A percentile compares a stretch with the other conserved stretches of the same genome.
Evolutionary conservation across 2,329 filamentous ascomycete genomes (phyloP).

Genomic region (Fusarium proliferatum): DNA sequence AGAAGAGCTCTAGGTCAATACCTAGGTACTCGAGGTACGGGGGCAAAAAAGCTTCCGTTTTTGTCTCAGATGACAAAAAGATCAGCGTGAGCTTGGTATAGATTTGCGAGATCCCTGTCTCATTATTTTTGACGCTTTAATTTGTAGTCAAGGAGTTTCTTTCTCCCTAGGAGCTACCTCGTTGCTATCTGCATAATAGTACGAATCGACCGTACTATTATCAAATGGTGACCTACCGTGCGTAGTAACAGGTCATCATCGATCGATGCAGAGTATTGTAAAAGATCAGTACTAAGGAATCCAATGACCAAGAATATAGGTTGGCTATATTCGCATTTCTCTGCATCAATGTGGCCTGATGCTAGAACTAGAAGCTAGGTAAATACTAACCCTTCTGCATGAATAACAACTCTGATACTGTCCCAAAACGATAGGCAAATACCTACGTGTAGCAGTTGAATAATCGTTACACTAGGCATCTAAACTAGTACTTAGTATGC

Average conservation of each 20-base stretch:
- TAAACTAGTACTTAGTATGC: not conserved
- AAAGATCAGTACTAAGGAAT: not conserved
- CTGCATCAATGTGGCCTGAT: not conserved
- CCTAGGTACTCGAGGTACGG: not conserved
- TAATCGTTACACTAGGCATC: not conserved
- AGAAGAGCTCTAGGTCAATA: not conserved
- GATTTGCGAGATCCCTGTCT: not conserved
- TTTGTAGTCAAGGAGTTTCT: not conserved
- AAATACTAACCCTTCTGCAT: not conserved
- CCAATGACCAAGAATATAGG: not conserved
- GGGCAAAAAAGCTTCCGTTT: not conserved
- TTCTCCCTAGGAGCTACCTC: not conserved
- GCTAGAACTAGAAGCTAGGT: not conserved
- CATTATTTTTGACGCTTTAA: not conserved
- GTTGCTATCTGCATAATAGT: not conserved
- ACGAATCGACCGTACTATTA: not conserved
- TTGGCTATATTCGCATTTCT: not conserved
- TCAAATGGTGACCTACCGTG: not conserved
- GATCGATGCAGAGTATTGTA: not conserved
- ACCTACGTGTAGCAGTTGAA: not conserved
- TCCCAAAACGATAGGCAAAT: not conserved
- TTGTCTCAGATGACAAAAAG: not conserved
- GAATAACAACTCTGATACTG: not conserved
- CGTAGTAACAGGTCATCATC: not conserved
- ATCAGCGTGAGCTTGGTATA: not conserved